Percentiles rank a stretch among this genome's conserved stretches.
Evolutionary conservation across 208 protist species (phyloP).

Genomic region (Trypanosoma brucei): DNA sequence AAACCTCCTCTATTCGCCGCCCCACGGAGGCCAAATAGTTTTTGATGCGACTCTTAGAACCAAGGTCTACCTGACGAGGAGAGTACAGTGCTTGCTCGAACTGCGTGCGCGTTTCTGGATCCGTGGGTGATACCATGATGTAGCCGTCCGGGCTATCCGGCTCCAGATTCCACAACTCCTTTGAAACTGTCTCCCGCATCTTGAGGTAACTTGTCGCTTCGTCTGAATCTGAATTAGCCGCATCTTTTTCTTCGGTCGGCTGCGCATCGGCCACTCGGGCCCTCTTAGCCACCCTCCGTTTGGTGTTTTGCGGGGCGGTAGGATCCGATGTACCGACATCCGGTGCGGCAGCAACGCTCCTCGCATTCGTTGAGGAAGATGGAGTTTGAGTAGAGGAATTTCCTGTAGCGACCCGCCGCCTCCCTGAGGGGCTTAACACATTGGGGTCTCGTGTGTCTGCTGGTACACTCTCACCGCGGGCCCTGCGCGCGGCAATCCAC

Average conservation of each 20-base stretch:
- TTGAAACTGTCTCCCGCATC: constrained; percentile 24
- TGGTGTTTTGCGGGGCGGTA: background rate
- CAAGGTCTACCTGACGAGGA: constrained; percentile 46
- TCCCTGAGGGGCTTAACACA: constrained; percentile 36
- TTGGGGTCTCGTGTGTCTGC: constrained; percentile 12
- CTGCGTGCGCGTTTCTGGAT: constrained; percentile 26
- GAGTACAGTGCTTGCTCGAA: constrained; percentile 38
- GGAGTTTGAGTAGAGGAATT: background rate
- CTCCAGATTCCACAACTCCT: constrained; percentile 50
- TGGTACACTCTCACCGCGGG: constrained; percentile 3
- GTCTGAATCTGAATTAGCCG: background rate
- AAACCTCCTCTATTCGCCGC: constrained; percentile 62
- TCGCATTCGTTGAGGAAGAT: no score
- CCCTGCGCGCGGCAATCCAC: background rate
- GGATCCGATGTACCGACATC: background rate
- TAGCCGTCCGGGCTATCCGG: constrained; percentile 67
- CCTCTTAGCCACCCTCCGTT: constrained; percentile 23
- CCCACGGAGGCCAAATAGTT: constrained; percentile 69
- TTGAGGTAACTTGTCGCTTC: constrained; percentile 15
- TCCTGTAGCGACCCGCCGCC: constrained; percentile 20
- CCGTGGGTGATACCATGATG: constrained; percentile 53
- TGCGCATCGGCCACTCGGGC: background rate
- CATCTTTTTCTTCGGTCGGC: background rate
- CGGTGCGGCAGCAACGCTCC: background rate
- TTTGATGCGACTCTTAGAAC: constrained; percentile 46